Evolutionary conservation across 495 filamentous ascomycete genomes (phyloP), one percentile per base, ranked within the genome.

Genomic region (Venustampulla echinocandica): DNA sequence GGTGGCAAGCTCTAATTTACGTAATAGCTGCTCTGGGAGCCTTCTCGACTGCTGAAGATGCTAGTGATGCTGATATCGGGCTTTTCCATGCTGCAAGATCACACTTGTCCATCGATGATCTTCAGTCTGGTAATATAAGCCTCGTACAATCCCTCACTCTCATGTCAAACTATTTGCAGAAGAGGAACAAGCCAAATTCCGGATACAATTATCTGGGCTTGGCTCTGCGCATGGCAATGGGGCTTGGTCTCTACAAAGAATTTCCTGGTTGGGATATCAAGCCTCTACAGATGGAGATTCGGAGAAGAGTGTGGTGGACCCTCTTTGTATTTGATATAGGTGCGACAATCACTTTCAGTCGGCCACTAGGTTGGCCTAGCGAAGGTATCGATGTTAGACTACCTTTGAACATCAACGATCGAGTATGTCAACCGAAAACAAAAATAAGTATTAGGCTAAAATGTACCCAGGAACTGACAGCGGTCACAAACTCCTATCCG

Each of bases 101-200:
- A 61, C 55, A 59, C 53, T 22, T 69, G 56, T 53, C 54, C 64
- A 49, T 64, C 66, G 42, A 62, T 65, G 21, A 70, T 58, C 70
- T 76, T 34, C 71, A 76, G 44, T 68, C 67, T 21, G 73, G 73
- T n/a, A 76, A 75, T 37, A 44, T 75, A 19, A 69, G 68, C 1
- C 58, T 75, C 20, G 69, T 76, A 5, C 73, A 76, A 49, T 69
- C 69, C 7, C 54, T 76, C 37, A 46, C 70, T 15, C 57, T 74
- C n/a, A 53, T 75, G 27, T 71, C 67, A 30, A 75, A 76, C 49
- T 75, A 75, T 56, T 61, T 64, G n/a, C 71, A 76, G 50, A 76
- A 74, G 47, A 57, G 71, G 17, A 71, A 76, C 58, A 74, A 73
- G 47, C 73, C 73, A 5, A 76, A 76, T 43, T 70, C 70, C 0